These are phyloP conservation scores for Russula ochroleuca DNA, from an alignment of 768 basidiomycete species.

Conservation along the genomic window DNA sequence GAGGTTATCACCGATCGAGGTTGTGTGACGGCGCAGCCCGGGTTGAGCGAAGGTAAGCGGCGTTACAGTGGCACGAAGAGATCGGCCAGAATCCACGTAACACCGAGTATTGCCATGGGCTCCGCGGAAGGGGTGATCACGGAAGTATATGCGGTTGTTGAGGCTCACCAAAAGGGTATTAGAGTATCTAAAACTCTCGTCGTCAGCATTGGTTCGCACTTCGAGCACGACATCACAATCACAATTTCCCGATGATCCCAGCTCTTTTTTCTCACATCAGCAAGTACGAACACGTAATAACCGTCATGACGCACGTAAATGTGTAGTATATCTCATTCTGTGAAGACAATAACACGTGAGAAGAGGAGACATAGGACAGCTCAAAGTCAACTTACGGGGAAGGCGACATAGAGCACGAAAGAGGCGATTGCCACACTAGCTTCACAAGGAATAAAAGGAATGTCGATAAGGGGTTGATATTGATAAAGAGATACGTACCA, in stretches of 20 bases:
- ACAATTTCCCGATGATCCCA: constrained; percentile 29
- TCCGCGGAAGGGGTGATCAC: constrained; percentile 7
- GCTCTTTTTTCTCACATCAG: constrained; percentile 17
- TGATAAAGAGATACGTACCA: constrained; percentile 7
- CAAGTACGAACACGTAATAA: neutral
- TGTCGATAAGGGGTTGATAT: neutral
- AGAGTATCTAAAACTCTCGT: constrained; percentile 19
- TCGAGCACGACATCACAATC: neutral
- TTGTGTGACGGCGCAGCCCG: neutral
- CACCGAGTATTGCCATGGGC: too few relatives aligned
- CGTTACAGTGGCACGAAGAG: neutral
- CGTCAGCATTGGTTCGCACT: neutral
- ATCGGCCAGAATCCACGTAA: neutral
- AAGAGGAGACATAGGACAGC: too few relatives aligned
- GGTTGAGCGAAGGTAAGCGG: neutral
- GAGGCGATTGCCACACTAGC: constrained; percentile 16
- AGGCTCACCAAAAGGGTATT: constrained; percentile 32
- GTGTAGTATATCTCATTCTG: constrained; percentile 22
- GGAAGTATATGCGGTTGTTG: constrained; percentile 27
- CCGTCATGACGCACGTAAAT: neutral
- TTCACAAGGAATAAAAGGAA: neutral
- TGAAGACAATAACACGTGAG: neutral
- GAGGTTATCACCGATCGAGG: neutral
- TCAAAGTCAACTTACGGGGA: constrained; percentile 11
- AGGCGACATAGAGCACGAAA: constrained; percentile 16